These are phyloP conservation scores for Penicillium lagena DNA, from an alignment of 495 filamentous ascomycete genomes.

Conservation along the genomic window DNA sequence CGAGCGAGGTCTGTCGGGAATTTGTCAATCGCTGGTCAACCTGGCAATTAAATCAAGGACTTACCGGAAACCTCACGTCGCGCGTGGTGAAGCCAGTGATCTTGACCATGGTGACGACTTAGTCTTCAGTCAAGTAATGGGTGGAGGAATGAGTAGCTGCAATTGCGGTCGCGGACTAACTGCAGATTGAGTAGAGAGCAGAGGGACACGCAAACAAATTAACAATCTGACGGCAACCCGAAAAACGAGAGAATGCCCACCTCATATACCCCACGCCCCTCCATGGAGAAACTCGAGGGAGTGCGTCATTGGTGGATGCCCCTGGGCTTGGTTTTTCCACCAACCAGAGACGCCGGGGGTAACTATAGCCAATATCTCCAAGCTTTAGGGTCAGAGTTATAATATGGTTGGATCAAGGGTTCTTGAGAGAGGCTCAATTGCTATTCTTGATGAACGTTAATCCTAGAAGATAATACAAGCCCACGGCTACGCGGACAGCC, in stretches of 20 bases:
- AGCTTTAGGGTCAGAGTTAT: background rate
- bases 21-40: background rate
- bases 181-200: too few species aligned
- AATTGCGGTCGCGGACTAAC: background rate
- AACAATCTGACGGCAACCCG: background rate
- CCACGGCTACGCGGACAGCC: slow-evolving; percentile 55
- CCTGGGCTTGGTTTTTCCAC: slow-evolving; percentile 12
- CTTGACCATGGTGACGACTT: slow-evolving; percentile 50
- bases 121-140: too few species aligned
- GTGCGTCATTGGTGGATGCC: too few species aligned
- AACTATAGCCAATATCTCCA: slow-evolving; percentile 8
- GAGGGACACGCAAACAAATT: background rate
- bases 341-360: slow-evolving; percentile 11
- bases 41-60: slow-evolving; percentile 8
- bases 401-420: background rate
- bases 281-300: background rate
- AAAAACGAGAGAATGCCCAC: background rate
- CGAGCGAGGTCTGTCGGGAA: slow-evolving; percentile 65
- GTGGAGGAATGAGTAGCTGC: background rate
- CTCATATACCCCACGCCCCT: slow-evolving; percentile 8
- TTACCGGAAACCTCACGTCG: slow-evolving; percentile 84
- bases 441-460: background rate
- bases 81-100: slow-evolving; percentile 75
- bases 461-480: background rate
- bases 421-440: too few species aligned